These are phyloP conservation scores for Rosellinia necatrix DNA, from an alignment of 2,329 filamentous ascomycete species.

Conservation along the genomic window DNA sequence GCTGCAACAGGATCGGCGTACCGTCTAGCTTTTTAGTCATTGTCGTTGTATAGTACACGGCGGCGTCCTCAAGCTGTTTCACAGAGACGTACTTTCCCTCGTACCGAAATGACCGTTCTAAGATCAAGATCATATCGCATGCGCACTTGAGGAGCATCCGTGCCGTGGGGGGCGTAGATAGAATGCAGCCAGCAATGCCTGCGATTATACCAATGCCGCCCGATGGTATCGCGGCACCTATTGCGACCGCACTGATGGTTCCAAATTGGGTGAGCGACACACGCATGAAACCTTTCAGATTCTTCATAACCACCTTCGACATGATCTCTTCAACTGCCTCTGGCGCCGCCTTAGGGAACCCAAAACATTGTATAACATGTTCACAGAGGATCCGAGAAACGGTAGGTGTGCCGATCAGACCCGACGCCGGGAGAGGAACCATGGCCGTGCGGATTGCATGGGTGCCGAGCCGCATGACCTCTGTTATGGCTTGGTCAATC, in stretches of 20 bases:
- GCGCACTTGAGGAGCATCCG: slow-evolving; percentile 23
- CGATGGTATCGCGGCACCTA: slow-evolving; percentile 14
- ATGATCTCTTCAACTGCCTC: slow-evolving; percentile 24
- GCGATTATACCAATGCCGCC: slow-evolving; percentile 8
- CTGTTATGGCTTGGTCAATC: slow-evolving; percentile 23
- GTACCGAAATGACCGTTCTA: slow-evolving; percentile 20
- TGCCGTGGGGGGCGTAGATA: slow-evolving; percentile 12
- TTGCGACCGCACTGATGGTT: slow-evolving; percentile 3
- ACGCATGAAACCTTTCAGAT: slow-evolving; percentile 12
- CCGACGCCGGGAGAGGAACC: slow-evolving; percentile 17
- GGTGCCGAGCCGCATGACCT: slow-evolving; percentile 20
- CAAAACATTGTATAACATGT: slow-evolving; percentile 21
- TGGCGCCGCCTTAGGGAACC: slow-evolving; percentile 17
- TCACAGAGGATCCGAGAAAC: slow-evolving; percentile 21
- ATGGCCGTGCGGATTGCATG: slow-evolving; percentile 22
- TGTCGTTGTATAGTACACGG: slow-evolving; percentile 17
- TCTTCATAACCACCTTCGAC: slow-evolving; percentile 16
- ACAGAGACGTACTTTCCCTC: slow-evolving; percentile 19
- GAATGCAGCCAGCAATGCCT: slow-evolving; percentile 14
- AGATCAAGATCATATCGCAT: slow-evolving; percentile 21
- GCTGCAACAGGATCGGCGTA: slow-evolving; percentile 3
- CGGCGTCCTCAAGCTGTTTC: slow-evolving; percentile 21
- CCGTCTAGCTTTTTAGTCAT: slow-evolving; percentile 11
- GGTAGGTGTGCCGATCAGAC: slow-evolving; percentile 17
- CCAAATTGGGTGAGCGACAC: slow-evolving; percentile 16